Conservation (phyloP, 1,284 basidiomycete species). For the Vanrija sp. region DNA sequence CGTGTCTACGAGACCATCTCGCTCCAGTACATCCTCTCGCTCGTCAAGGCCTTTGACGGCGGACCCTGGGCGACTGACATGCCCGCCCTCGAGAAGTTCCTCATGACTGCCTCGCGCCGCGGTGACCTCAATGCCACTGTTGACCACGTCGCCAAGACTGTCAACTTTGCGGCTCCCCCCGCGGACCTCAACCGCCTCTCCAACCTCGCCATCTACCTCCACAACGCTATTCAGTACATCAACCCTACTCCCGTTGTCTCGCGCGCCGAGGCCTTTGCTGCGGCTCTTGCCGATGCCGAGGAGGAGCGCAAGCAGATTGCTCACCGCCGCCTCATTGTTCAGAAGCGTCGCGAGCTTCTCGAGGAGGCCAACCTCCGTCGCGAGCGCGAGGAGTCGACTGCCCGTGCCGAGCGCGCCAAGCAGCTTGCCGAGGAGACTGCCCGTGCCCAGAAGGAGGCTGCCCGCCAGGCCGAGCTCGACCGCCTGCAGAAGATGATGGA, state of each 20-base stretch:
- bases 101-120: constrained; percentile 85
- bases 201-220: constrained; percentile 67
- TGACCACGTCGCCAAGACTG: constrained; percentile 81
- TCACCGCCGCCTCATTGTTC: constrained; percentile 74
- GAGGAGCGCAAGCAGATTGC: constrained; percentile 71
- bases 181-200: constrained; percentile 58
- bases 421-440: constrained; percentile 72
- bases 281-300: constrained; percentile 51
- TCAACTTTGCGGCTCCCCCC: constrained; percentile 61
- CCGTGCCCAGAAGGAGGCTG: constrained; percentile 64
- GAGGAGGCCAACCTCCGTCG: constrained; percentile 80
- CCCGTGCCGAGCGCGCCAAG: constrained; percentile 67
- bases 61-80: constrained; percentile 59
- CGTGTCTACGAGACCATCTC: constrained; percentile 92
- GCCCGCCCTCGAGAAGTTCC: constrained; percentile 81
- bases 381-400: constrained; percentile 85
- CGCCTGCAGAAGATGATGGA: constrained; percentile 79
- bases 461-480: constrained; percentile 69
- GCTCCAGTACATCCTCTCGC: constrained; percentile 67
- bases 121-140: constrained; percentile 85
- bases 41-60: constrained; percentile 67
- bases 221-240: constrained; percentile 62
- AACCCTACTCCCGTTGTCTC: constrained; percentile 45
- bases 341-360: constrained; percentile 79
- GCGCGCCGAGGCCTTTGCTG: constrained; percentile 47